A percentile compares a stretch with the other conserved stretches of the same genome.
These are phyloP conservation scores for Dactylellina sp. DNA, from an alignment of 2,329 filamentous ascomycete genomes.

Conservation along the genomic window DNA sequence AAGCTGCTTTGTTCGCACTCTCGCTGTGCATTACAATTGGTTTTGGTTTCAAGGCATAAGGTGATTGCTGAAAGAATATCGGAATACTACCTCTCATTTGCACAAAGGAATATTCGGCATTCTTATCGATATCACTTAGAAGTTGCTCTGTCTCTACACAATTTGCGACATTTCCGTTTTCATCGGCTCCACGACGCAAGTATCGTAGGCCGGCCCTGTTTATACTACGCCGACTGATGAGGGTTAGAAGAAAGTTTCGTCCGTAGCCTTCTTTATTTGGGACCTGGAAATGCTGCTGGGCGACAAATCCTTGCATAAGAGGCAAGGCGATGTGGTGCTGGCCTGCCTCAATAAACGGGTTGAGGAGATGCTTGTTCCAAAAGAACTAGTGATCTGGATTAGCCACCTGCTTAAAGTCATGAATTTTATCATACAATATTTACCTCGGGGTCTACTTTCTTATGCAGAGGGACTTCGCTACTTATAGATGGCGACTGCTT, in stretches of 20 bases:
- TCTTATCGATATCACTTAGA: conserved; percentile 73
- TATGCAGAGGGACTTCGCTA: conserved; percentile 73
- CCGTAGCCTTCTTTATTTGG: conserved; percentile 59
- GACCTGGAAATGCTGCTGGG: conserved; percentile 66
- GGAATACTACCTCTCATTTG: conserved; percentile 93
- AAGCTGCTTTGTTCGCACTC: conserved; percentile 81
- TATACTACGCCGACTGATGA: conserved; percentile 89
- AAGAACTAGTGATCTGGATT: conserved; percentile 72
- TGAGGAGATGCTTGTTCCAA: conserved; percentile 84
- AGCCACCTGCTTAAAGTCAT: conserved; percentile 7
- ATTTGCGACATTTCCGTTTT: conserved; percentile 88
- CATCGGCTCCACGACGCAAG: conserved; percentile 87
- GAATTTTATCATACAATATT: conserved; percentile 59
- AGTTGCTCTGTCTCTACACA: conserved; percentile 96
- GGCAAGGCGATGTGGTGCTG: conserved; percentile 80
- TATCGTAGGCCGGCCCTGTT: conserved; percentile 90
- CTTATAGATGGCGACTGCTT: conserved; percentile 39
- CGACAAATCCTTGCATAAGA: conserved; percentile 92
- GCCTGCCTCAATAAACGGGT: conserved; percentile 79
- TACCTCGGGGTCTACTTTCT: conserved; percentile 76
- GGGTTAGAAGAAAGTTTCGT: conserved; percentile 78
- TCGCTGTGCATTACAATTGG: conserved; percentile 84
- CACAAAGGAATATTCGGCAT: conserved; percentile 84
- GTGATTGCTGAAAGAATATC: conserved; percentile 92
- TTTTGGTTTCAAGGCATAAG: conserved; percentile 90